Percentiles rank a stretch among this genome's conserved stretches.
Evolutionary conservation across 2,329 filamentous ascomycete genomes (phyloP).

Genomic region (Blastomyces parvus): DNA sequence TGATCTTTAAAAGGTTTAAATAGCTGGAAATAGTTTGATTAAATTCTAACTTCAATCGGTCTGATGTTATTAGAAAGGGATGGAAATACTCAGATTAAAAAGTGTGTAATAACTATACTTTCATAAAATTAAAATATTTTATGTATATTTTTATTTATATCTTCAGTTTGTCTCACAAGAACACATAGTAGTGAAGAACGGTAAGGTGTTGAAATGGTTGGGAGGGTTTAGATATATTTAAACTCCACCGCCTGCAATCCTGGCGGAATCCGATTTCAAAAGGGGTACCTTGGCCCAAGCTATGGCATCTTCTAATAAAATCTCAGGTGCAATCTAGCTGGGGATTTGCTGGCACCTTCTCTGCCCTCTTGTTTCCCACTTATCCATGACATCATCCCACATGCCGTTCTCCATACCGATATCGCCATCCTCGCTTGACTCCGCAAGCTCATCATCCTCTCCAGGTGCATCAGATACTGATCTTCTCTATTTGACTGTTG

Average conservation of each 20-base stretch:
- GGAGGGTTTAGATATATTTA: too few relatives aligned
- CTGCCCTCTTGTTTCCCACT: slow-evolving; percentile 3
- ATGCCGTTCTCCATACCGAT: background rate
- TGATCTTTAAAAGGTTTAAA: too few relatives aligned
- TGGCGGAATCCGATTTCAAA: background rate
- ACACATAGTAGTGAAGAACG: too few relatives aligned
- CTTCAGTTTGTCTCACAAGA: background rate
- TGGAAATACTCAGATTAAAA: too few relatives aligned
- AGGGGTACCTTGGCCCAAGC: background rate
- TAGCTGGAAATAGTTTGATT: too few relatives aligned
- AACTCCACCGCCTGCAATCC: background rate
- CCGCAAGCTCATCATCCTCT: slow-evolving; percentile 1
- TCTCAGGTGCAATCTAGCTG: background rate
- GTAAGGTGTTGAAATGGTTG: too few relatives aligned
- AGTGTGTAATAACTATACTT: too few relatives aligned
- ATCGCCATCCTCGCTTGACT: background rate
- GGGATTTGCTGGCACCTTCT: background rate
- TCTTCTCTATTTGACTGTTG: background rate
- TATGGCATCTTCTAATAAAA: background rate
- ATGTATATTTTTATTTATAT: too few relatives aligned
- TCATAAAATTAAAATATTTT: too few relatives aligned
- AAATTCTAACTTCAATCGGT: too few relatives aligned
- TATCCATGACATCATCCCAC: slow-evolving; percentile 3
- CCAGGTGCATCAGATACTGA: background rate
- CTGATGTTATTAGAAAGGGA: too few relatives aligned